Percentiles rank a stretch among this genome's conserved stretches.
Evolutionary conservation across 441 rosid genomes (phyloP).

Genomic region (Adansonia gregorii): DNA sequence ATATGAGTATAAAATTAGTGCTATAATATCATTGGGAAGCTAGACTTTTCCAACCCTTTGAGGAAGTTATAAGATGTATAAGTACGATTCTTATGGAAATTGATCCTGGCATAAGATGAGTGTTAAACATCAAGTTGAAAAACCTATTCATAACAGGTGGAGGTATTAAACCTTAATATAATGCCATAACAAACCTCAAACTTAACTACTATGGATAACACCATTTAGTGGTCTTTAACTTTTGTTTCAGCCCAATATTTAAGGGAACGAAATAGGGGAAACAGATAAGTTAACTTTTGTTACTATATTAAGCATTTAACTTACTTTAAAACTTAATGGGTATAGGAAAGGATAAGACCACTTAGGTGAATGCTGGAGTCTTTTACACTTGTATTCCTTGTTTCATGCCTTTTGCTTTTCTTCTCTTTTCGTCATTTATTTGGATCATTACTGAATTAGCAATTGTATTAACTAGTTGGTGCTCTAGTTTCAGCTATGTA

Average conservation of each 20-base stretch:
- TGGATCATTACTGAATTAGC: not conserved
- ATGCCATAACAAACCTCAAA: slow-evolving; percentile 1
- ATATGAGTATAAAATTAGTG: slow-evolving; percentile 4
- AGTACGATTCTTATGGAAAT: not conserved
- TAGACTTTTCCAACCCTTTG: not conserved
- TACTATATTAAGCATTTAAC: slow-evolving; percentile 1
- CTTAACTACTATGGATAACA: not conserved
- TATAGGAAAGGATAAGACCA: not conserved
- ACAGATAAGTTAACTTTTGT: not conserved
- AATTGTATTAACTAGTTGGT: not conserved
- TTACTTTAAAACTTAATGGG: not conserved
- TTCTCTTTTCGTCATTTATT: not conserved
- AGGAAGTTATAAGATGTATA: not conserved
- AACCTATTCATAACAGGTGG: not conserved
- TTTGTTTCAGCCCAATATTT: not conserved
- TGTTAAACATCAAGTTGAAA: not conserved
- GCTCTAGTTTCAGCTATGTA: not conserved
- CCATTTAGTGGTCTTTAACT: not conserved
- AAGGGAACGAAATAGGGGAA: not conserved
- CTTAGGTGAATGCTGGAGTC: not conserved
- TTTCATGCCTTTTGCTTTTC: not conserved
- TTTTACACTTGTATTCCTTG: not conserved
- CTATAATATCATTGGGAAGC: not conserved
- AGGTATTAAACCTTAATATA: not conserved
- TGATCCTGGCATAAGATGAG: slow-evolving; percentile 1